Evolutionary conservation across 1,284 basidiomycete species (phyloP), one percentile per base, ranked within the genome.

Genomic region (Boletus subluridellus): DNA sequence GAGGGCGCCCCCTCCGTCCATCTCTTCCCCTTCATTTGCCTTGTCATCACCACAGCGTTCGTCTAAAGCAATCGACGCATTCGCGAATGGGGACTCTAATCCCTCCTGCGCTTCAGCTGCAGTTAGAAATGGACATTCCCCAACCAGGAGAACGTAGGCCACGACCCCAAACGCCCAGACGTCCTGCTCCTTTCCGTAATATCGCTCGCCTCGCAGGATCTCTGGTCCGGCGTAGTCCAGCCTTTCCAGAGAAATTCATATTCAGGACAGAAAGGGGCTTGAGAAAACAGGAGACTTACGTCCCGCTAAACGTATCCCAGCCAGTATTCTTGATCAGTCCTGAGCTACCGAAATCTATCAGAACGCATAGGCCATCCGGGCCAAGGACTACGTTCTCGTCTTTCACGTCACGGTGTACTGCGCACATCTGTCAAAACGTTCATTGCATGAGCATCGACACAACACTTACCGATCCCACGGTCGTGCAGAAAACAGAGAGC

Each of bases 151-250:
- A 55, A 99, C 97, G 72, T 95, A 99, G 12, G 89, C 93, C 17
- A 99, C 93, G 12, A 98, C 95, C n/a, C 96, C 96, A 58, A 97
- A 90, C 1, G 96, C 96, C 96, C 96, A 99, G 0, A 99, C 89
- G 67, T 99, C 96, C 75, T 98, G 95, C 71, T 96, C 94, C 73
- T 95, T 96, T 45, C 96, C 96, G 56, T 89, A 82, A 72, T 99
- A 99, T 60, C 92, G 86, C 70, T 97, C 94, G 11, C 96, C 96
- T 24, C 93, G 87, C 52, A 99, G 76, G 59, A 99, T 98, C 76
- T 99, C 96, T 41, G 97, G 96, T 1, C 93, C 94, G 34, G 96
- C 97, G 69, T 98, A 99, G 74, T 95, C 93, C 66, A 95, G 78
- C n/a, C 94, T 95, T 65, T 47, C 46, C 52, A 46, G 30, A 48